These are phyloP conservation scores for Russula emetica DNA, from an alignment of 768 basidiomycete genomes.

Conservation along the genomic window DNA sequence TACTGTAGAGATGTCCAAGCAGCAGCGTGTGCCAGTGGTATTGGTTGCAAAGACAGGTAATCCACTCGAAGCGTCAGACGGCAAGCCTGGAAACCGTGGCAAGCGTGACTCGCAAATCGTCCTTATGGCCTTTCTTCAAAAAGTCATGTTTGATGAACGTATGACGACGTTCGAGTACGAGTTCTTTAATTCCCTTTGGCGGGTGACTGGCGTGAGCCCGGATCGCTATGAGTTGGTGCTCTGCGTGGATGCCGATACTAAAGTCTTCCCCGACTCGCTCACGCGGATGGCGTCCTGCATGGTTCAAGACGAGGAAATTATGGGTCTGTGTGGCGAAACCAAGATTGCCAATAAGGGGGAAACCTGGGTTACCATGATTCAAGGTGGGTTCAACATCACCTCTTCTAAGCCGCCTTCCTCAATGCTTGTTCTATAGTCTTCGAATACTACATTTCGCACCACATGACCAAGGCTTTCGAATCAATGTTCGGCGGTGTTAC, in stretches of 20 bases:
- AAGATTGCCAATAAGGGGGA: slow-evolving; percentile 99
- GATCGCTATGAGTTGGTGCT: slow-evolving; percentile 94
- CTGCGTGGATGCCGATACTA: slow-evolving; percentile 97
- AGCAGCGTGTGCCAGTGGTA: slow-evolving; percentile 94
- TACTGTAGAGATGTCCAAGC: slow-evolving; percentile 86
- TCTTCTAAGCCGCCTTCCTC: background rate
- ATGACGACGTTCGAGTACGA: slow-evolving; percentile 99
- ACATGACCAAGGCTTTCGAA: slow-evolving; percentile 98
- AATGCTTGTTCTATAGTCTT: slow-evolving; percentile 58
- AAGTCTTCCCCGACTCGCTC: slow-evolving; percentile 97
- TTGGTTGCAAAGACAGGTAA: slow-evolving; percentile 96
- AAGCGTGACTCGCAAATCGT: slow-evolving; percentile 99
- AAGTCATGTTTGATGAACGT: slow-evolving; percentile 99
- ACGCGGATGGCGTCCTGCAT: slow-evolving; percentile 95
- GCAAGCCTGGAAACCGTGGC: slow-evolving; percentile 96
- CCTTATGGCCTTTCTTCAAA: slow-evolving; percentile 96
- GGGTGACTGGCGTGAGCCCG: slow-evolving; percentile 90
- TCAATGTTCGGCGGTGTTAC: slow-evolving; percentile 99
- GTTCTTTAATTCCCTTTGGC: slow-evolving; percentile 98
- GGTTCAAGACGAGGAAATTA: slow-evolving; percentile 96
- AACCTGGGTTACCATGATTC: slow-evolving; percentile 99
- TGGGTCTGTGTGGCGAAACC: slow-evolving; percentile 99
- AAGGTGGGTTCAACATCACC: slow-evolving; percentile 51
- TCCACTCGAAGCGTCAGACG: slow-evolving; percentile 77
- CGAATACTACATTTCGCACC: slow-evolving; percentile 99